Evolutionary conservation across 1,139 yeast genomes (phyloP).

Genomic region (Zygoascus meyerae): DNA sequence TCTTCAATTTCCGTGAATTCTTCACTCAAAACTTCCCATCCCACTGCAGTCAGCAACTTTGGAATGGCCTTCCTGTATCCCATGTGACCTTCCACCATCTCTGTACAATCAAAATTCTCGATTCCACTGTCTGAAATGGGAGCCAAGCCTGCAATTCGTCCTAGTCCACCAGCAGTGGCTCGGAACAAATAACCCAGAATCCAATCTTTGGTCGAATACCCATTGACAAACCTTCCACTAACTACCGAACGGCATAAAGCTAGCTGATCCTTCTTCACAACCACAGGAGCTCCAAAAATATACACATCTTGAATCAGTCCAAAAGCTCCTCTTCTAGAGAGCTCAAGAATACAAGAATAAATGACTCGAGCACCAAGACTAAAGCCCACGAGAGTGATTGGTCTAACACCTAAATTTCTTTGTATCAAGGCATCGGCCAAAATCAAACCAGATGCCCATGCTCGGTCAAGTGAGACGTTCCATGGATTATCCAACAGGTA

Average conservation of each 20-base stretch:
- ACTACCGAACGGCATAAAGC: conserved; percentile 80
- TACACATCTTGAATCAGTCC: conserved; percentile 89
- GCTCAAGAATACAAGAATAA: conserved; percentile 80
- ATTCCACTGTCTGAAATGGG: conserved; percentile 58
- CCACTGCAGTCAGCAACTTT: conserved; percentile 56
- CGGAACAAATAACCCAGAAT: conserved; percentile 89
- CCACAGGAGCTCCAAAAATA: conserved; percentile 83
- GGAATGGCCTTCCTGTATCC: conserved; percentile 94
- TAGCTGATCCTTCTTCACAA: conserved; percentile 71
- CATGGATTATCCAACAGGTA: conserved; percentile 94
- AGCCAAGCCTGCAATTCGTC: conserved; percentile 84
- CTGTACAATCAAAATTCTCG: conserved; percentile 85
- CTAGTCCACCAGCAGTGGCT: conserved; percentile 92
- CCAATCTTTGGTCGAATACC: conserved; percentile 93
- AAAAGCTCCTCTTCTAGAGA: conserved; percentile 78
- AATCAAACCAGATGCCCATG: conserved; percentile 93
- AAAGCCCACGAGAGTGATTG: conserved; percentile 88
- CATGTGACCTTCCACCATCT: conserved; percentile 91
- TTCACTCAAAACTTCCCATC: conserved; percentile 81
- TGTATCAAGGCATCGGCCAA: conserved; percentile 86
- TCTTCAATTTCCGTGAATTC: conserved; percentile 95
- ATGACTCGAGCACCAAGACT: conserved; percentile 91
- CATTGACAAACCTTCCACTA: conserved; percentile 85
- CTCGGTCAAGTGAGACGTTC: conserved; percentile 94
- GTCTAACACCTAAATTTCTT: conserved; percentile 87